Evolutionary conservation across 2,329 filamentous ascomycete species (phyloP).

Genomic region (Tolypocladium guangdongense): DNA sequence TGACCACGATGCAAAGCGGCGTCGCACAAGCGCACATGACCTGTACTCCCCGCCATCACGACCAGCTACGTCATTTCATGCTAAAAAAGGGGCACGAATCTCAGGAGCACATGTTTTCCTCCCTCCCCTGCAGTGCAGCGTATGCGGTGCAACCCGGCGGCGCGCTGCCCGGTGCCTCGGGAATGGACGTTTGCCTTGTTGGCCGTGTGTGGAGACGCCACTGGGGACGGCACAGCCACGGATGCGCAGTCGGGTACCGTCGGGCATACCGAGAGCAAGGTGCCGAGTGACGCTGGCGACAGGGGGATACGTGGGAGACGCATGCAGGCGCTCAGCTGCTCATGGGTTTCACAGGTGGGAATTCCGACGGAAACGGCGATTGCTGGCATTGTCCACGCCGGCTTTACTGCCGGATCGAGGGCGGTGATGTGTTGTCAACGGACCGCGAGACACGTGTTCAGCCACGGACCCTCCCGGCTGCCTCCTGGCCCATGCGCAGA

Average conservation of each 20-base stretch:
- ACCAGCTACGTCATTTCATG: too few species aligned
- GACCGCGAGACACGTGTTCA: not conserved
- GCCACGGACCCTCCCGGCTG: not conserved
- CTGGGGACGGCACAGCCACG: not conserved
- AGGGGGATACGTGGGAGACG: not conserved
- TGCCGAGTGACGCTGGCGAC: not conserved
- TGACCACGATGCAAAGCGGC: too few species aligned
- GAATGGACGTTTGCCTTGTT: not conserved
- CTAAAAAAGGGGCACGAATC: too few species aligned
- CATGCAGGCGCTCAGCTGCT: not conserved
- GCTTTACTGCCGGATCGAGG: not conserved
- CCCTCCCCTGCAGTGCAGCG: not conserved
- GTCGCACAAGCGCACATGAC: too few species aligned
- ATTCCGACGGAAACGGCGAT: too few species aligned
- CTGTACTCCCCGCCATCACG: too few species aligned
- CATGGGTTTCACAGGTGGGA: not conserved
- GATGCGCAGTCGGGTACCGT: not conserved
- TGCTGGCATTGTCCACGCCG: not conserved
- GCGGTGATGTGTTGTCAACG: too few species aligned
- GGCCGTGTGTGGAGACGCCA: not conserved
- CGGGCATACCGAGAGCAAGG: not conserved
- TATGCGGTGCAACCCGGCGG: not conserved
- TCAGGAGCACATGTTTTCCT: too few species aligned
- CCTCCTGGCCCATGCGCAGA: not conserved
- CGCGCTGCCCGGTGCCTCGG: not conserved